Evolutionary conservation across 108 stramenopile species (phyloP).

Genomic region (Pseudonitzschia pungens): DNA sequence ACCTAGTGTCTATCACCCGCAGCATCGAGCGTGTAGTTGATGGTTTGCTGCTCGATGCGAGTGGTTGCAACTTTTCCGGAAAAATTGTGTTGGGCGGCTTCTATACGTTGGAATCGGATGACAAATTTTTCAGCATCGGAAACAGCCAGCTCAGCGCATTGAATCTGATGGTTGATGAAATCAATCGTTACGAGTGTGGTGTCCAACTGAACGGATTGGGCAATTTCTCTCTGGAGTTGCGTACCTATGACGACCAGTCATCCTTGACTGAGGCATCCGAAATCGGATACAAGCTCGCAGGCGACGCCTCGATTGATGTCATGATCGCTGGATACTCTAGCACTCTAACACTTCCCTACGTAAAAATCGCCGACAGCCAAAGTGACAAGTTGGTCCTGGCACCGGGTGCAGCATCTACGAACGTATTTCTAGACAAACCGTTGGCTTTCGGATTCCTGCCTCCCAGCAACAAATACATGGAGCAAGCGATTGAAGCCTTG

Average conservation of each 20-base stretch:
- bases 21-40: not conserved
- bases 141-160: not conserved
- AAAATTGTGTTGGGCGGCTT: not conserved
- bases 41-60: not conserved
- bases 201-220: not conserved
- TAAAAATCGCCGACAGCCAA: not conserved
- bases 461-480: not conserved
- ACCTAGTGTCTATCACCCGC: not conserved
- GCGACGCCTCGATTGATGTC: not conserved
- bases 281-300: not conserved
- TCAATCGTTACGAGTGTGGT: constrained; percentile 7
- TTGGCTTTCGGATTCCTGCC: not conserved
- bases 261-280: not conserved
- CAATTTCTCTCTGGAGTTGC: constrained; percentile 2
- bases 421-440: not conserved
- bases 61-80: not conserved
- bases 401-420: not conserved
- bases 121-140: not conserved
- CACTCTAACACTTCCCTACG: not conserved
- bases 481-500: not conserved
- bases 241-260: constrained; percentile 3
- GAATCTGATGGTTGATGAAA: not conserved
- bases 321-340: not conserved
- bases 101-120: not conserved
- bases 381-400: constrained; percentile 3